Evolutionary conservation across 805 yeast species (phyloP), one percentile per base, ranked within the genome.

Genomic region (Candida anglica): DNA sequence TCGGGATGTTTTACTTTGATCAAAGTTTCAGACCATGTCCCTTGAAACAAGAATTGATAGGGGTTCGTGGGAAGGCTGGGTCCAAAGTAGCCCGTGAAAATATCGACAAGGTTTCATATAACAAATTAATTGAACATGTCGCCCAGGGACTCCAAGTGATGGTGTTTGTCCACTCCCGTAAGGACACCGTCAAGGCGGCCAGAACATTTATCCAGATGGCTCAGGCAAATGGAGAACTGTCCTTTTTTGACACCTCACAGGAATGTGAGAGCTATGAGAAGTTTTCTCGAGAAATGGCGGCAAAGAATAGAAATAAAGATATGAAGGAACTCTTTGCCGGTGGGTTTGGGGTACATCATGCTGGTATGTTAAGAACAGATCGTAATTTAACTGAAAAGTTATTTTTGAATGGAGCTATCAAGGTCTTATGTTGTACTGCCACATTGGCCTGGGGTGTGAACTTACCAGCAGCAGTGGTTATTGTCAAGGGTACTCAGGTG

Each of bases 401-500:
- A 82, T 93, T 93, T 53, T 68, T 80, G 19, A 65, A 70, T 19
- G 98, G 98, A 27, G 84, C 88, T 0, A 82, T 93, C 42, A 85
- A 81, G 39, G 98, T 93, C 0, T 63, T 93, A 13, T 84, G 95
- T 49, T 88, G 96, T 71, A 93, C 99, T 2, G 95, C 98, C 0
- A 93, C 99, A 0, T 73, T 93, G 38, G 99, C 99, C 0, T 93
- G 99, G 99, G 99, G 99, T 74, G 98, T 93, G 14, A 93, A 93
- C 53, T 67, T 93, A 39, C 98, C 99, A 2, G 98, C 98, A 5
- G 97, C 96, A 2, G 96, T 88, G 26, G 99, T 93, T 15, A 86
- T 93, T 42, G 79, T 93, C 20, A 93, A 93, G 50, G 99, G 99
- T 0, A 93, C 99, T 0, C 96, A 91, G 52, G 88, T 93, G 0